phyloP scores from a whole-genome alignment of 306 rosid species.

The Oxytropis ochrocephala region DNA sequence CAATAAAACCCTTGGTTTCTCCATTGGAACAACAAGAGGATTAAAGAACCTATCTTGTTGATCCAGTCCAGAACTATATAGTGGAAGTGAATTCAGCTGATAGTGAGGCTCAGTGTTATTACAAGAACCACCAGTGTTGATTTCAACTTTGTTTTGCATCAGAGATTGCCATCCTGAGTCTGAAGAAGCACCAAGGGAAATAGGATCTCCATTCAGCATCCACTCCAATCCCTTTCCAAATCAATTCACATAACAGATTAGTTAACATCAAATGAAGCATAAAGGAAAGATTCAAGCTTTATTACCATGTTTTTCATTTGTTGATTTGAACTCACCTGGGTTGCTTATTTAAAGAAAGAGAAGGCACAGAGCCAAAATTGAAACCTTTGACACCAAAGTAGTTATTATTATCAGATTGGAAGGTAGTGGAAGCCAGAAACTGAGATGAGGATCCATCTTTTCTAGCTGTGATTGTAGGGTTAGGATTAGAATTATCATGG shows the following conservation, averaged over 20 bases:
- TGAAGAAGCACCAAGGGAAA: constrained; percentile 36
- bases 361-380: constrained; percentile 20
- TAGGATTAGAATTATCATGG: constrained; percentile 33
- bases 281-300: not conserved
- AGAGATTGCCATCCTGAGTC: constrained; percentile 47
- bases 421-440: constrained; percentile 27
- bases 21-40: constrained; percentile 35
- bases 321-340: constrained; percentile 32
- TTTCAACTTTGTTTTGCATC: constrained; percentile 48
- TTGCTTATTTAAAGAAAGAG: constrained; percentile 33
- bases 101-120: constrained; percentile 36
- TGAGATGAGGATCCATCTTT: constrained; percentile 32
- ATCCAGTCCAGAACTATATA: constrained; percentile 27
- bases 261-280: not conserved
- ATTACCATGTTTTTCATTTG: not conserved
- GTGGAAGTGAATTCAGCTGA: constrained; percentile 33
- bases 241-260: not conserved
- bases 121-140: no score
- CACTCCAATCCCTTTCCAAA: constrained; percentile 55
- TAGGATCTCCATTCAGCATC: constrained; percentile 50
- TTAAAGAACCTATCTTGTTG: constrained; percentile 34
- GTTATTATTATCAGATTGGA: constrained; percentile 14
- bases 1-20: constrained; percentile 56
- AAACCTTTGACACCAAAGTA: constrained; percentile 25
- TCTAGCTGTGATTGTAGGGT: constrained; percentile 20